Evolutionary conservation across 768 basidiomycete genomes (phyloP).

Genomic region (Chlorophyllum brunneum): DNA sequence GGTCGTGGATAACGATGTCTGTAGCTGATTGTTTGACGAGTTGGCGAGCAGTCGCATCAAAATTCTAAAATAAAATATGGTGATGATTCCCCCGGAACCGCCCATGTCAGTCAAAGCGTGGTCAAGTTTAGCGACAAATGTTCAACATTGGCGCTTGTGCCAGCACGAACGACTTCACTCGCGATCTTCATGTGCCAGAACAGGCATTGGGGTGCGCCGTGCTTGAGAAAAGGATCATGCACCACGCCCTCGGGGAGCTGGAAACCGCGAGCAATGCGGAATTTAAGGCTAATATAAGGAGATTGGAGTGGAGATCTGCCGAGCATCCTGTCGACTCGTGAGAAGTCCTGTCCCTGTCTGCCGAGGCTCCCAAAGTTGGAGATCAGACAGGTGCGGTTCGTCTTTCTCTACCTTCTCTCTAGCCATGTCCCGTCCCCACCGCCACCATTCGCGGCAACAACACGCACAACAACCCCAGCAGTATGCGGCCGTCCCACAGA

Average conservation of each 20-base stretch:
- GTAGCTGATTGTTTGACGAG: no score
- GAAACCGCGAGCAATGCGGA: constrained; percentile 2
- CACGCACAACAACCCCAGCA: constrained; percentile 39
- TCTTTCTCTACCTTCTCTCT: constrained; percentile 11
- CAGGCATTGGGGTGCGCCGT: no score
- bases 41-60: no score
- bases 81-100: no score
- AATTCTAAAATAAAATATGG: no score
- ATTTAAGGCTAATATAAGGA: background rate
- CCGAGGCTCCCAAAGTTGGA: constrained; percentile 17
- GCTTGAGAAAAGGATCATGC: background rate
- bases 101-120: no score
- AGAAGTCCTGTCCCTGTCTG: constrained; percentile 21
- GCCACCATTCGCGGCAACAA: constrained; percentile 38
- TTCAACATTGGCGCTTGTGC: no score
- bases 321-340: constrained; percentile 20
- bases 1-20: no score
- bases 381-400: constrained; percentile 12
- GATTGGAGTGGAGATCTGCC: constrained; percentile 15
- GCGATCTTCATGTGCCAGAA: background rate
- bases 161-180: no score
- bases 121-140: no score
- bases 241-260: constrained; percentile 5
- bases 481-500: constrained; percentile 68
- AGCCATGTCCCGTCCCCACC: constrained; percentile 35